Percentiles rank a stretch among this genome's conserved stretches.
These are phyloP conservation scores for Sporisorium exsertum DNA, from an alignment of 1,284 basidiomycete species.

Conservation along the genomic window DNA sequence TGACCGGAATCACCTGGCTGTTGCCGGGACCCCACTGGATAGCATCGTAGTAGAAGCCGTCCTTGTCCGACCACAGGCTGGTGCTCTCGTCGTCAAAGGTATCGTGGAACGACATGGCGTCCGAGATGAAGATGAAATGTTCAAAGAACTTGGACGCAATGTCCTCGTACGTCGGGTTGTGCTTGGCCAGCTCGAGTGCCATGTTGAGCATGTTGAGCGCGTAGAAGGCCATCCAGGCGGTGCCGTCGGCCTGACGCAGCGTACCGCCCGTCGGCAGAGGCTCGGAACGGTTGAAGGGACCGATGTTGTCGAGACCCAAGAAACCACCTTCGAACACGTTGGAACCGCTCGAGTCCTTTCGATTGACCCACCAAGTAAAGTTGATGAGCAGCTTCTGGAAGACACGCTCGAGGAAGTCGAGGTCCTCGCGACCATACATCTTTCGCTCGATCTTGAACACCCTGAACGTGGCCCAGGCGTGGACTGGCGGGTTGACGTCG, in stretches of 20 bases:
- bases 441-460: constrained; percentile 87
- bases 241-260: constrained; percentile 95
- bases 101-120: constrained; percentile 90
- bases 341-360: constrained; percentile 92
- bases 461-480: constrained; percentile 80
- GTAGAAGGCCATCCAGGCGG: constrained; percentile 99
- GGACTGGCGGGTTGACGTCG: constrained; percentile 96
- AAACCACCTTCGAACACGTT: constrained; percentile 99
- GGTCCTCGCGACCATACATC: constrained; percentile 87
- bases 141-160: constrained; percentile 99
- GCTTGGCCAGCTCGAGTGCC: constrained; percentile 95
- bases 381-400: constrained; percentile 97
- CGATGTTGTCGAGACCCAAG: constrained; percentile 96
- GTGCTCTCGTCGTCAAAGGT: constrained; percentile 74
- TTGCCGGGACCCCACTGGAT: constrained; percentile 80
- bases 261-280: constrained; percentile 84
- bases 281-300: constrained; percentile 97
- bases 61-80: constrained; percentile 93
- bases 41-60: constrained; percentile 98
- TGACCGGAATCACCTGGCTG: constrained; percentile 87
- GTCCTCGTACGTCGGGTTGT: constrained; percentile 96
- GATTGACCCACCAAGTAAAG: constrained; percentile 99
- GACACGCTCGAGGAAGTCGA: constrained; percentile 93
- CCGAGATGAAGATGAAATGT: constrained; percentile 71
- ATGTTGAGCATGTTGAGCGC: constrained; percentile 97